These are phyloP conservation scores for Murraya paniculata DNA, from an alignment of 345 rosid genomes.

Conservation along the genomic window DNA sequence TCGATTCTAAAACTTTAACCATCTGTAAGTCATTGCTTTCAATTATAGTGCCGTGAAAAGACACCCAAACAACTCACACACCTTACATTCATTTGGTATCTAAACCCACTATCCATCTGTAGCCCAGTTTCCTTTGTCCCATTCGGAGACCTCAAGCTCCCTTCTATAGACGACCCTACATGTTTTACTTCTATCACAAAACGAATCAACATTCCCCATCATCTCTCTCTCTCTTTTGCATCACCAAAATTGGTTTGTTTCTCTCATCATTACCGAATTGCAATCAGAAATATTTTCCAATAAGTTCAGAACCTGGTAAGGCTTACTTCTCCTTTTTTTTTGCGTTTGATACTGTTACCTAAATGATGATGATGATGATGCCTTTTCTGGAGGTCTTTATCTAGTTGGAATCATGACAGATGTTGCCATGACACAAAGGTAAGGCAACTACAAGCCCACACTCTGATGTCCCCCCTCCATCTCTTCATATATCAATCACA, in stretches of 20 bases:
- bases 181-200: neutral
- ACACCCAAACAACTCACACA: constrained; percentile 8
- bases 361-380: constrained; percentile 15
- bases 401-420: constrained; percentile 29
- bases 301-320: neutral
- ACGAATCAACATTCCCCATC: neutral
- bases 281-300: neutral
- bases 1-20: constrained; percentile 22
- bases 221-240: neutral
- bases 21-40: constrained; percentile 15
- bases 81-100: neutral
- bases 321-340: neutral
- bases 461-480: neutral
- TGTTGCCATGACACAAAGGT: constrained; percentile 12
- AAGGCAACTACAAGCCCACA: constrained; percentile 1
- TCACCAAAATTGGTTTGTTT: neutral
- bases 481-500: neutral
- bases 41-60: constrained; percentile 27
- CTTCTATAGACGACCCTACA: neutral
- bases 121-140: constrained; percentile 9
- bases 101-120: constrained; percentile 17
- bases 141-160: neutral
- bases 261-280: neutral
- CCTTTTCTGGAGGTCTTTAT: constrained; percentile 19
- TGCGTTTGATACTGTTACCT: neutral